Conservation (phyloP, 352 stramenopile genomes). For the Phytophthora brassicae region DNA sequence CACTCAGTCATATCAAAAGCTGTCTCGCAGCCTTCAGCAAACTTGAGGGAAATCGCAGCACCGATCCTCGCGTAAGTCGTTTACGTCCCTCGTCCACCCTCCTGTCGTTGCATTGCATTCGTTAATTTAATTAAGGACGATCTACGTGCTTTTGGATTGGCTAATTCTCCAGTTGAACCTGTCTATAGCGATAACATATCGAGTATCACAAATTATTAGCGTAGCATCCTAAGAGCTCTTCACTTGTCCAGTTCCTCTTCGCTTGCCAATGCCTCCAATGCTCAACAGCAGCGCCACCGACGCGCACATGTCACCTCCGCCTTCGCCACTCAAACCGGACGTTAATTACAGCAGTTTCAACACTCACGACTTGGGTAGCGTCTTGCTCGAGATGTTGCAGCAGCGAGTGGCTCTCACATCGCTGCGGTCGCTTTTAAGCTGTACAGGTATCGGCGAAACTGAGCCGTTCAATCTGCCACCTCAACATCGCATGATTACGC, state of each 20-base stretch:
- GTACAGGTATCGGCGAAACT: constrained; percentile 61
- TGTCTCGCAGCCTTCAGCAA: too few relatives aligned
- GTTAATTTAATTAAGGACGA: too few relatives aligned
- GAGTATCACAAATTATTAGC: not conserved
- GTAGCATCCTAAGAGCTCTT: too few relatives aligned
- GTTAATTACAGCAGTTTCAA: constrained; percentile 7
- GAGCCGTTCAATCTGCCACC: constrained; percentile 60
- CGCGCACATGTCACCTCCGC: constrained; percentile 19
- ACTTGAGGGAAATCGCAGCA: too few relatives aligned
- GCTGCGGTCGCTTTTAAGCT: constrained; percentile 64
- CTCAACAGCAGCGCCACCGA: constrained; percentile 30
- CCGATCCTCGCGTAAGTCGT: too few relatives aligned
- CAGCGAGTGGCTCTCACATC: constrained; percentile 47
- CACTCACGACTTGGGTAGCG: constrained; percentile 24
- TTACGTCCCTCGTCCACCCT: too few relatives aligned
- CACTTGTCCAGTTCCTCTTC: too few relatives aligned
- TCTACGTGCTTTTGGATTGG: not conserved
- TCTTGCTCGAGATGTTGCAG: constrained; percentile 44
- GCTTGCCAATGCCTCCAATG: constrained; percentile 27
- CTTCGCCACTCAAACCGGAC: constrained; percentile 18
- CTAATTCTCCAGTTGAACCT: not conserved
- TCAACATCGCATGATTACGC: constrained; percentile 44
- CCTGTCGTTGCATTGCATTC: constrained; percentile 7
- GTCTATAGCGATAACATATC: constrained; percentile 6
- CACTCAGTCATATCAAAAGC: too few relatives aligned